Base-by-base conservation (phyloP, 495 filamentous ascomycete species). In the Daldinia bambusicola region DNA sequence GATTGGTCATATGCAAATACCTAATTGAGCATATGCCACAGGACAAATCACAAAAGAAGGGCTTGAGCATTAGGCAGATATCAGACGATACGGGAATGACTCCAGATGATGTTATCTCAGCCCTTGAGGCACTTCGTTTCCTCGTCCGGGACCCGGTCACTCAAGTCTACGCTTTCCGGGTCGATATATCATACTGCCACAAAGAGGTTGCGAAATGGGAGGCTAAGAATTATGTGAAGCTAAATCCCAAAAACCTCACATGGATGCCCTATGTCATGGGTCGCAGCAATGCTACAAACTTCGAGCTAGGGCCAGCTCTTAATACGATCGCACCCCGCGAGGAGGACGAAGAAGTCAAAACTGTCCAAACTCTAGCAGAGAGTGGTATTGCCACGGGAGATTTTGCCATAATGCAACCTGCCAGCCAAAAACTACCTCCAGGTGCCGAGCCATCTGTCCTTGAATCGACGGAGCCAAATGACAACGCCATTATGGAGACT, bases 221-320 rank as follows among this genome's bases (percentile, higher is more conserved):
- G 78, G 85, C 83, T 56, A 97, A 97, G 76, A 87, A 89, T 6
- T 95, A 97, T 70, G 89, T 96, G 14, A 92, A 89, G 66, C 87
- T 99, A 40, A 94, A 97, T 72, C 89, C 90, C 2, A 88, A 90
- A 63, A 88, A 89, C 9, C 85, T 99, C 40, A 89, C 94, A 2
- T 99, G 95, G 95, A 97, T 93, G n/a, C 95, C 96, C 12, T 99
- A 95, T 78, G 88, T 99, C 59, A 98, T 97, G 93, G 94, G 95
- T 22, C 87, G 91, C 58, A 90, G 87, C 75, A 94, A 92, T 59
- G 87, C 90, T n/a, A 90, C 89, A 0, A 91, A 93, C 66, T 94
- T 95, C 76, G 92, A 98, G 75, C 87, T 93, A 45, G 90, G 89
- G 50, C 89, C 90, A 52, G 87, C 91, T n/a, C 74, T 98, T 32